Conservation (phyloP, 352 stramenopile species). For the Thraustotheca clavata region DNA sequence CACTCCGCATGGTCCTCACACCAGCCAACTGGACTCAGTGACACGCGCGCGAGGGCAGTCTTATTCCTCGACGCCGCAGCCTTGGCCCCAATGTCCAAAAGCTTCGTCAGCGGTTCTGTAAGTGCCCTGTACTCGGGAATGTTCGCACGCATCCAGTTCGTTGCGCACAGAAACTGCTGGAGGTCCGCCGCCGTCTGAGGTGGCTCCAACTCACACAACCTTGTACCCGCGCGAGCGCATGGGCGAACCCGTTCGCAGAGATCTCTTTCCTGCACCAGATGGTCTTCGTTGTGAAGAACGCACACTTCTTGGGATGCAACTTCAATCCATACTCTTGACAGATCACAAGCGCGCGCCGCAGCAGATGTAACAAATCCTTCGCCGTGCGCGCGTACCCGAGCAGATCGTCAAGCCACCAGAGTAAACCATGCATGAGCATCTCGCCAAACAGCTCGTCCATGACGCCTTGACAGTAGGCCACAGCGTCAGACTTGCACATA, state of each 20-base stretch:
- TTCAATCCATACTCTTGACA: constrained; percentile 29
- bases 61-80: constrained; percentile 22
- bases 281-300: constrained; percentile 22
- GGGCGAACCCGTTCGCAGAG: constrained; percentile 18
- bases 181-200: constrained; percentile 24
- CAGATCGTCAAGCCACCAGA: constrained; percentile 30
- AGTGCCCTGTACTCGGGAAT: constrained; percentile 26
- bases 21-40: constrained; percentile 17
- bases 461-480: neutral
- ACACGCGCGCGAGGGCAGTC: neutral
- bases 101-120: constrained; percentile 15
- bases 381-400: constrained; percentile 20
- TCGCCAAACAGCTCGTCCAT: constrained; percentile 24
- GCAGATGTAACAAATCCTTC: constrained; percentile 17
- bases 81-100: constrained; percentile 18
- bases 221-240: constrained; percentile 24
- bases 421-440: constrained; percentile 20
- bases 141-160: constrained; percentile 30
- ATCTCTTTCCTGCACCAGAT: constrained; percentile 27
- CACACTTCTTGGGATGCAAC: constrained; percentile 29
- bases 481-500: neutral
- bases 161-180: constrained; percentile 28
- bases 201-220: constrained; percentile 24
- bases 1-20: constrained; percentile 10
- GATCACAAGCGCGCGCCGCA: constrained; percentile 14